Base-by-base conservation (phyloP, 352 stramenopile species). In the Globisporangium apiculatum region DNA sequence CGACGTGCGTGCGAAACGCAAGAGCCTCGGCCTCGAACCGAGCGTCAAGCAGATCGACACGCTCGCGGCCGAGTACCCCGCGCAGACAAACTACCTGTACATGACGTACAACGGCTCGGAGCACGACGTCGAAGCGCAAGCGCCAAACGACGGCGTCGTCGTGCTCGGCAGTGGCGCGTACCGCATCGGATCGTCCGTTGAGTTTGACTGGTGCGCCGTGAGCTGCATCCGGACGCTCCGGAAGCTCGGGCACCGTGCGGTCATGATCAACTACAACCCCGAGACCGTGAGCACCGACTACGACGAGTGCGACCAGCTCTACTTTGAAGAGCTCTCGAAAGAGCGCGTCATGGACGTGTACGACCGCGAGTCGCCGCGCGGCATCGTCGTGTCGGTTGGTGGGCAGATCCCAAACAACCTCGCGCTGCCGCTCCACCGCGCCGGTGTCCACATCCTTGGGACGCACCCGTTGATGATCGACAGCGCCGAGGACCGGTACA, bases 221-320 rank as follows among this genome's bases (percentile, higher is more conserved):
- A 97, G 80, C 69, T 93, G 89, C 62, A 97, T 98, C 57, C 86
- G 95, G 51, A 87, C 93, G 40, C 79, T 99, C 38, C 80, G 91
- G 53, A 77, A 95, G 65, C 76, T 97, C 51, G 94, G 94, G 42
- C 64, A 78, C 58, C 79, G 79, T 35, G 72, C 82, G 42, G 80
- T 91, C 12, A 87, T 96, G 86, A 79, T 98, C 15, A 99, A 99
- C 77, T 98, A 98, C 81, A 99, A 99, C 79, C 96, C 95, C 24
- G 95, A 99, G 70, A 99, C 96, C 46, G 96, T 98, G 38, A 98
- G 88, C 42, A 99, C 96, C 38, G 96, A 99, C 76, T 98, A 98
- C 63, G 95, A 99, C 66, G 96, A 99, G 72, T 98, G 94, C 70
- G 92, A 99, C 69, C 86, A 97, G 58, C 69, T 99, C n/a, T 99